These are phyloP conservation scores for Zea luxurians DNA, from an alignment of 176 grass and related monocot genomes.

Conservation along the genomic window DNA sequence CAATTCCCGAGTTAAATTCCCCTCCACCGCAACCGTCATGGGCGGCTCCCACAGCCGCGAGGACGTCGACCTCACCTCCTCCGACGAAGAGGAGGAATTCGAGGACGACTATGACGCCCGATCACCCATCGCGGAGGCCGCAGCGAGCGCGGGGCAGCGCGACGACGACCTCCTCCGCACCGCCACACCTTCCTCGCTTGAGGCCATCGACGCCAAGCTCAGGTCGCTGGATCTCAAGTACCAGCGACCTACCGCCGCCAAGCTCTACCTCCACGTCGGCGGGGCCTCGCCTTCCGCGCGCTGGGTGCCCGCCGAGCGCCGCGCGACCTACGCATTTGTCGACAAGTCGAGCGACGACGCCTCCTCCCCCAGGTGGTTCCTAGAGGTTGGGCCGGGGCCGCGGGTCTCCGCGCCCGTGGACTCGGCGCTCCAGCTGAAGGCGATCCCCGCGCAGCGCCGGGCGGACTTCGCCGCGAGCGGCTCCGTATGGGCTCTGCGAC, in stretches of 20 bases:
- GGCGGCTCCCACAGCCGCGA: constrained; percentile 84
- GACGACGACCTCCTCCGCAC: constrained; percentile 36
- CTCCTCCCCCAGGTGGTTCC: constrained; percentile 47
- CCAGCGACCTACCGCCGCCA: constrained; percentile 40
- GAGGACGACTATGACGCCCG: constrained; percentile 47
- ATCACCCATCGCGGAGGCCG: constrained; percentile 2
- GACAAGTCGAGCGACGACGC: constrained; percentile 26
- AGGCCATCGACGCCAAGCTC: constrained; percentile 69
- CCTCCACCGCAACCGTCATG: constrained; percentile 47
- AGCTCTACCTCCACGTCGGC: constrained; percentile 85
- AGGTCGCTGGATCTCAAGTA: constrained; percentile 73
- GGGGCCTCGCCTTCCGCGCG: constrained; percentile 64
- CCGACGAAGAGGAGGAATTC: constrained; percentile 50
- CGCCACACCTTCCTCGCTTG: constrained; percentile 44
- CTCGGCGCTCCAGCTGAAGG: constrained; percentile 75
- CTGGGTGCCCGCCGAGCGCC: constrained; percentile 67
- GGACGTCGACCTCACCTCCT: constrained; percentile 73
- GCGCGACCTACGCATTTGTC: constrained; percentile 60
- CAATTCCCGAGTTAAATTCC: constrained; percentile 8
- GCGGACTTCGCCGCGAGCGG: constrained; percentile 70
- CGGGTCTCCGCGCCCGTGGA: constrained; percentile 60
- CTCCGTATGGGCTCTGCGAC: constrained; percentile 84
- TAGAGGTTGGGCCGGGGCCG: constrained; percentile 56
- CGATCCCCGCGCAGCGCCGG: constrained; percentile 62
- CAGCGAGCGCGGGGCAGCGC: constrained; percentile 25